Evolutionary conservation across 225 moss, liverwort and hornwort genomes (phyloP), one percentile per base, ranked within the genome.

Genomic region (Pseudisothecium myosuroides): DNA sequence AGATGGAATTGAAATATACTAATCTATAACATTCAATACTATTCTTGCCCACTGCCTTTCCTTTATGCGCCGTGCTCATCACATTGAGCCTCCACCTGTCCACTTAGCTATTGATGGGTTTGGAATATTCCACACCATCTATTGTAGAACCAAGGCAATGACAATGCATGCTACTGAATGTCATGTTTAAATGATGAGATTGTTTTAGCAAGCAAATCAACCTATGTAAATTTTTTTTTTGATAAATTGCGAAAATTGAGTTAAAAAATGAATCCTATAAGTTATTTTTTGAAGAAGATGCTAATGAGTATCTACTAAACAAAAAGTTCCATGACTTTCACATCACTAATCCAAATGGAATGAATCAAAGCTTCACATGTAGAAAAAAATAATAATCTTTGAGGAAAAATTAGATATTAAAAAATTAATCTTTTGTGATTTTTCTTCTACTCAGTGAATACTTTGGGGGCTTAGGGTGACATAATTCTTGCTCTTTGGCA

Each of bases 401-500:
- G 5, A 26, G 6, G 16, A 15, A 10, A 22, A 23, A 68, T 1
- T 4, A 34, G 36, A 68, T 21, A 21, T 64, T 1, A 12, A n/a
- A 21, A 72, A 45, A 24, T 31, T 0, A 74, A 31, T 74, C 31
- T 47, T 10, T 47, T 18, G 1, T 29, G 0, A 17, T 17, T 29
- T 73, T 73, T 39, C 43, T 72, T 15, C 11, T 6, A 2, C 6
- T 0, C 0, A 0, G 0, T 3, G 2, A 71, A 28, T 45, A 0
- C 1, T 29, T 45, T 45, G 2, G 14, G 15, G 5, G 4, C 5
- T 72, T 72, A 16, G 4, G 10, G 1, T 72, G 5, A 16, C 14
- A 27, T 16, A 43, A 6, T 0, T 27, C 26, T 43, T 16, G 27
- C 15, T 27, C 1, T 1, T 0, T 0, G 1, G 16, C 9, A 43